Evolutionary conservation across 2,329 filamentous ascomycete genomes (phyloP), one percentile per base, ranked within the genome.

Genomic region (Cryphonectria carpinicola): DNA sequence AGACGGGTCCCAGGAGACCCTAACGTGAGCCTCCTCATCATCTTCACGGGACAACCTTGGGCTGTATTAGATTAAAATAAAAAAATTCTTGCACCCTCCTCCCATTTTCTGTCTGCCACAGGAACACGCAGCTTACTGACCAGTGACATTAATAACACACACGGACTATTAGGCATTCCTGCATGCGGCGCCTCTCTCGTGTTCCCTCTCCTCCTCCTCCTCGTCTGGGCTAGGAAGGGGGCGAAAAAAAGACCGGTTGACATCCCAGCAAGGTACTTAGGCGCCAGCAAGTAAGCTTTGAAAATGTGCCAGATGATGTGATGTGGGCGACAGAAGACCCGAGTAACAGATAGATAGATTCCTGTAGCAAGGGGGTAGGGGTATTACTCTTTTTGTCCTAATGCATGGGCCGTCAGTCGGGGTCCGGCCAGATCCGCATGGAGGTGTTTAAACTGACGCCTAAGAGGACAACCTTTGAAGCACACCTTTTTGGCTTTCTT

Each of bases 321-420:
- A 58, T 13, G 54, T 58, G 54, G 14, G 25, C 7, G 25, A 58
- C 25, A 58, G 54, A 49, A 4, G 54, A 17, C 28, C 54, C 54
- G 54, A 58, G 54, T 58, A 58, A 28, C 54, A 58, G 54, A 58
- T 58, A 58, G 13, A 58, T 58, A 58, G 54, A 8, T 58, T 58
- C 28, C 54, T 32, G 54, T 17, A 17, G 54, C 54, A 58, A 32
- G 54, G 54, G 25, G 3, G 6, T 10, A 7, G 22, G 46, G 46
- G 4, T 8, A 49, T 49, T 49, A 11, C 46, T n/a, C 46, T 10
- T 49, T 22, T 32, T 32, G 25, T 32, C 25, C 4, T 58, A 7
- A 14, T 32, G 8, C 3, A 35, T 32, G 25, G 52, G 54, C 28
- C 28, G 13, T 58, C 54, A 32, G 17, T 14, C 54, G 54, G 54